These are phyloP conservation scores for Ceratopteris richardii DNA, from an alignment of 75 land plant species.

Conservation along the genomic window DNA sequence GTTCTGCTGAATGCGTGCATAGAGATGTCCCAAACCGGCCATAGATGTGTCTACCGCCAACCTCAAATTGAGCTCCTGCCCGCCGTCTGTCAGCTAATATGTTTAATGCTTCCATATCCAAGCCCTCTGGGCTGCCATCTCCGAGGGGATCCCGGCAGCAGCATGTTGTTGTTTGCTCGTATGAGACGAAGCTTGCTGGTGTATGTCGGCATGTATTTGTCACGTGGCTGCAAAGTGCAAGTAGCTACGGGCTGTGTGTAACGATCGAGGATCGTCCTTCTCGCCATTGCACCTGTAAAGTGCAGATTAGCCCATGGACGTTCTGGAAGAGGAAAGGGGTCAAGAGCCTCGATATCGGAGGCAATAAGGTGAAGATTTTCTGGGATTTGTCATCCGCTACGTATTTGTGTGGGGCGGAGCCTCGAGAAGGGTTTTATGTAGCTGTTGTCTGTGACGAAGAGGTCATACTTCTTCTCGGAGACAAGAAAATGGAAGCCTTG, in stretches of 20 bases:
- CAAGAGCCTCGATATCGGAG: slow-evolving; percentile 11
- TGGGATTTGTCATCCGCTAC: background rate
- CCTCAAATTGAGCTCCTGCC: no score
- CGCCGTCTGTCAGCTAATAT: no score
- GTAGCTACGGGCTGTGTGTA: slow-evolving; percentile 33
- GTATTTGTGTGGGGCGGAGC: slow-evolving; percentile 20
- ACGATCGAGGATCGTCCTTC: slow-evolving; percentile 19
- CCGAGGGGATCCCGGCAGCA: no score
- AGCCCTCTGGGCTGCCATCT: no score
- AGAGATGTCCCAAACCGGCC: no score
- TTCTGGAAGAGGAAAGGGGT: slow-evolving; percentile 30
- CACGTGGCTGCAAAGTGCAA: slow-evolving; percentile 37
- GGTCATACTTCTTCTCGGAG: slow-evolving; percentile 51
- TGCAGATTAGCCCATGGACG: slow-evolving; percentile 36
- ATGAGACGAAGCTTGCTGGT: slow-evolving; percentile 35
- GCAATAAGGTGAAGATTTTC: background rate
- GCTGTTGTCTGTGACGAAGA: slow-evolving; percentile 44
- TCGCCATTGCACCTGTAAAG: slow-evolving; percentile 26
- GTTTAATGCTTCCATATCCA: no score
- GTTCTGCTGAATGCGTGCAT: no score
- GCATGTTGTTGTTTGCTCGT: slow-evolving; percentile 32
- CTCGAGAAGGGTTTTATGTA: slow-evolving; percentile 39
- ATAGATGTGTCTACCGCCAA: no score
- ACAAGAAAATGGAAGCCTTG: slow-evolving; percentile 45
- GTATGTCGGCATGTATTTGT: slow-evolving; percentile 21